A percentile compares a stretch with the other conserved stretches of the same genome.
phyloP scores from a whole-genome alignment of 176 grass and related monocot genomes.

The Triticum dicoccoides region DNA sequence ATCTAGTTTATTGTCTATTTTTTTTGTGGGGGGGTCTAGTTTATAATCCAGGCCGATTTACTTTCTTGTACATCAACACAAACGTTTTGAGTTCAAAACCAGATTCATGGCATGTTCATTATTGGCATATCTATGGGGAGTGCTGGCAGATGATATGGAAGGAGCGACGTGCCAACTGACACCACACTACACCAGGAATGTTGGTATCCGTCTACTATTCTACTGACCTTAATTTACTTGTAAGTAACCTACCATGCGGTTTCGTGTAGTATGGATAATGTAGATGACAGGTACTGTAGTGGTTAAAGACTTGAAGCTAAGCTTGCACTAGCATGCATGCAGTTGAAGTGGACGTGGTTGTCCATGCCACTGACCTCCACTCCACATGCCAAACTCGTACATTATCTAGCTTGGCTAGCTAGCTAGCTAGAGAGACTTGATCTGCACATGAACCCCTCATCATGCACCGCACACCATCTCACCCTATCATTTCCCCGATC shows the following conservation, averaged over 20 bases:
- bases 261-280: not conserved
- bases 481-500: not conserved
- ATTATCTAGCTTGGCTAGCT: not conserved
- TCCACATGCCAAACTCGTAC: not conserved
- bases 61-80: no score
- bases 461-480: not conserved
- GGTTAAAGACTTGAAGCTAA: not conserved
- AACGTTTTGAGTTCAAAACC: not conserved
- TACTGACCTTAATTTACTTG: conserved; percentile 27
- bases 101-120: not conserved
- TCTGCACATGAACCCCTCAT: not conserved
- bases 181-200: not conserved
- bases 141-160: not conserved
- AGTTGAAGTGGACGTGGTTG: conserved; percentile 19
- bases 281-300: not conserved
- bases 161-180: not conserved
- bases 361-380: not conserved
- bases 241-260: conserved; percentile 16
- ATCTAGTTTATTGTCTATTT: no score
- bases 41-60: no score
- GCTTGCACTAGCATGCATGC: not conserved
- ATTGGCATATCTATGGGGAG: not conserved
- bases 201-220: not conserved
- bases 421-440: not conserved
- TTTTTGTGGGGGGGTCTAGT: no score